Evolutionary conservation across 352 stramenopile genomes (phyloP).

Genomic region (Pilasporangium apinafurcum): DNA sequence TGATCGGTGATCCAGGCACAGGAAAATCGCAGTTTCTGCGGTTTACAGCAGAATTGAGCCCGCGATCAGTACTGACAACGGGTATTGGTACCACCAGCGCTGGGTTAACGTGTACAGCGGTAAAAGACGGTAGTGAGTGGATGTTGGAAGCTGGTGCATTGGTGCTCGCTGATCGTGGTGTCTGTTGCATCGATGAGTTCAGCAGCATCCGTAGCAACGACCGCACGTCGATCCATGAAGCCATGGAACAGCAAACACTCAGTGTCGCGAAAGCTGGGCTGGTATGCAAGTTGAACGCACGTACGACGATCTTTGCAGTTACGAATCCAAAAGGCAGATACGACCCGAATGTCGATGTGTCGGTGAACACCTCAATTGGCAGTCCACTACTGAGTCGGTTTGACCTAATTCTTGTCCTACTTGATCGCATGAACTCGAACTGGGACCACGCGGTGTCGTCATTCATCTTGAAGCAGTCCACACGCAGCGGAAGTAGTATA

Average conservation of each 20-base stretch:
- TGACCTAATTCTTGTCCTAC: constrained; percentile 94
- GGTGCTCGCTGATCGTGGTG: constrained; percentile 85
- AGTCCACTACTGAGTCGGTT: constrained; percentile 96
- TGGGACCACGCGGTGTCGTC: constrained; percentile 94
- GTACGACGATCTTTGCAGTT: constrained; percentile 94
- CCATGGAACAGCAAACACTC: constrained; percentile 98
- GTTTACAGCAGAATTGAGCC: constrained; percentile 93
- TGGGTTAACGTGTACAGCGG: constrained; percentile 94
- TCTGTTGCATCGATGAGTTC: constrained; percentile 99
- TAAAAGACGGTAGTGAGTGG: constrained; percentile 95
- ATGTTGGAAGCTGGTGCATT: constrained; percentile 95
- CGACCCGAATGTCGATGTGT: constrained; percentile 85
- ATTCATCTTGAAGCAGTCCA: constrained; percentile 92
- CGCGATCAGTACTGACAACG: constrained; percentile 94
- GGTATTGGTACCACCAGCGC: constrained; percentile 95
- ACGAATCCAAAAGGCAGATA: constrained; percentile 92
- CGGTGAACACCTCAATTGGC: constrained; percentile 94
- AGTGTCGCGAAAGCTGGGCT: constrained; percentile 96
- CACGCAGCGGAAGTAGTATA: too few species aligned
- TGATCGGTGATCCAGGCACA: constrained; percentile 73
- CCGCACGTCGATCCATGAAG: constrained; percentile 93
- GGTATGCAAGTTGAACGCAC: constrained; percentile 95
- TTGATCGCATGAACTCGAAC: constrained; percentile 83
- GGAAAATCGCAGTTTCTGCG: constrained; percentile 96
- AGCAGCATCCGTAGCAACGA: constrained; percentile 93